These are phyloP conservation scores for Fonsecaea monophora DNA, from an alignment of 2,329 filamentous ascomycete species.

Conservation along the genomic window DNA sequence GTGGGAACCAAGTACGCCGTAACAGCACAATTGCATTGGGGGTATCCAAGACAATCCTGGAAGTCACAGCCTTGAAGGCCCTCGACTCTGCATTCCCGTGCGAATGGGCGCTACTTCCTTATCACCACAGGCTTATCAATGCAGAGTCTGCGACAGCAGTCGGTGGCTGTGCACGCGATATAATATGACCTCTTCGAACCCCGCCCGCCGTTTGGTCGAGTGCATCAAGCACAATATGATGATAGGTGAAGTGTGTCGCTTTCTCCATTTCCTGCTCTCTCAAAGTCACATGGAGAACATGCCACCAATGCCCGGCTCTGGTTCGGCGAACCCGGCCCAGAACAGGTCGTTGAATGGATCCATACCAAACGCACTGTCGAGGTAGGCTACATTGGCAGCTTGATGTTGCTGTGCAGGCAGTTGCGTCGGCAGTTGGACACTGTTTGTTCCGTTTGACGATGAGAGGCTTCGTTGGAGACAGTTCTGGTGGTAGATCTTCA, in stretches of 20 bases:
- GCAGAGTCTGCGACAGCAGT: background rate
- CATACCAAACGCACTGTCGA: slow-evolving; percentile 21
- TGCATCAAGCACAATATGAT: background rate
- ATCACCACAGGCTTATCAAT: background rate
- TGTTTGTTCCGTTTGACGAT: slow-evolving; percentile 1
- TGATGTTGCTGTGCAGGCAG: slow-evolving; percentile 8
- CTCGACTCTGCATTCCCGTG: too few relatives aligned
- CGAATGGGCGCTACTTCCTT: too few relatives aligned
- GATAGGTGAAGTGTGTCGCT: background rate
- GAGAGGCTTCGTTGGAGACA: slow-evolving; percentile 20
- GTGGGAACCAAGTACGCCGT: background rate
- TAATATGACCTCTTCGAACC: too few relatives aligned
- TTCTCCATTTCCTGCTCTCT: background rate
- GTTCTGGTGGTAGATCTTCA: slow-evolving; percentile 29
- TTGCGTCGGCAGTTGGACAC: background rate
- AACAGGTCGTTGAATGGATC: slow-evolving; percentile 29
- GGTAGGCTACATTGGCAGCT: background rate
- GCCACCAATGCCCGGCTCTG: slow-evolving; percentile 3
- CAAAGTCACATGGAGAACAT: background rate
- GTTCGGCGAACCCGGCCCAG: slow-evolving; percentile 25
- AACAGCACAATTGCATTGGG: background rate
- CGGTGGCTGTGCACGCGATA: background rate
- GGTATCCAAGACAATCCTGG: too few relatives aligned
- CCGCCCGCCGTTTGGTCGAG: too few relatives aligned
- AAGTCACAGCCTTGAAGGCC: too few relatives aligned